Percentiles rank a stretch among this genome's conserved stretches.
Evolutionary conservation across 257 asterid genomes (phyloP).

Genomic region (Avicennia marina): DNA sequence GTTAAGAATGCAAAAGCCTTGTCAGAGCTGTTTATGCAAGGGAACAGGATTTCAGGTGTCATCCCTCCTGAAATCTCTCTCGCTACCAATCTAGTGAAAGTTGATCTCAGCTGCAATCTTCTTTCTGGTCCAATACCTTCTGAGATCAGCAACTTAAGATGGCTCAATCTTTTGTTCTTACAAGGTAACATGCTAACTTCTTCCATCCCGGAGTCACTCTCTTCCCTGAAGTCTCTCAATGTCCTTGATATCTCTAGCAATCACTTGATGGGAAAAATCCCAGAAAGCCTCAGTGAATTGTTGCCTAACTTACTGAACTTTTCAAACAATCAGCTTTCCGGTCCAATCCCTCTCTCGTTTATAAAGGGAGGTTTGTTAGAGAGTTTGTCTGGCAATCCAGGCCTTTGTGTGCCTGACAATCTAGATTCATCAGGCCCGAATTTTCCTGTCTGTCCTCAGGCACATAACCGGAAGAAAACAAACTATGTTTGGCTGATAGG

Average conservation of each 20-base stretch:
- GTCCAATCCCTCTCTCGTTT: constrained; percentile 61
- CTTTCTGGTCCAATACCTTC: constrained; percentile 70
- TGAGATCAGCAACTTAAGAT: constrained; percentile 52
- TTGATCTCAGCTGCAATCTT: constrained; percentile 70
- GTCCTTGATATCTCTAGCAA: constrained; percentile 79
- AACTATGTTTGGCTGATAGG: constrained; percentile 50
- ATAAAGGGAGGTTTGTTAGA: constrained; percentile 62
- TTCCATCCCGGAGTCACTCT: constrained; percentile 66
- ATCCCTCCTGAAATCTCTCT: constrained; percentile 66
- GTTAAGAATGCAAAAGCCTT: constrained; percentile 58
- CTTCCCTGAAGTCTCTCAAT: constrained; percentile 51
- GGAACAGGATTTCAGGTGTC: constrained; percentile 63
- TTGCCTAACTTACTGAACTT: constrained; percentile 75
- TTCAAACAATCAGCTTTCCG: constrained; percentile 72
- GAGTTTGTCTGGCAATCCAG: constrained; percentile 66
- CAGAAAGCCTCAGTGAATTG: constrained; percentile 41
- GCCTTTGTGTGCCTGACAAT: constrained; percentile 48
- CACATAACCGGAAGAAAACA: constrained; percentile 28
- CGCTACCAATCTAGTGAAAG: constrained; percentile 58
- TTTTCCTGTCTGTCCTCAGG: constrained; percentile 40
- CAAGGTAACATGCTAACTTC: constrained; percentile 63
- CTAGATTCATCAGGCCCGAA: constrained; percentile 19
- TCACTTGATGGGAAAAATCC: constrained; percentile 56
- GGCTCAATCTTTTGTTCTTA: constrained; percentile 56
- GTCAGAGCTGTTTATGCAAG: constrained; percentile 77